phyloP scores from a whole-genome alignment of 2,329 filamentous ascomycete species.

The Acrodontium crateriforme region DNA sequence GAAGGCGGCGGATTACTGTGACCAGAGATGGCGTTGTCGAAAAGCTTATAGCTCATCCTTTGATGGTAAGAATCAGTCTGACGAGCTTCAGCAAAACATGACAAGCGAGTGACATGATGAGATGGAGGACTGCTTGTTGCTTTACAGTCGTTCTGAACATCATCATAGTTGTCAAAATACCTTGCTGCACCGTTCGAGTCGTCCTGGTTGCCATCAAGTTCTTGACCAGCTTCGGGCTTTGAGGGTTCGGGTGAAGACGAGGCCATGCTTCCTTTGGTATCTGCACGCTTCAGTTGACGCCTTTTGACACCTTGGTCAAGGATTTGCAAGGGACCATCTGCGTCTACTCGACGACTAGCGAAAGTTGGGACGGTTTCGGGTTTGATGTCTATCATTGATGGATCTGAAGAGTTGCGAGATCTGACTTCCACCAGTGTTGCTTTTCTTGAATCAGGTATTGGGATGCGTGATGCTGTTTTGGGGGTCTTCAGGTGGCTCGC shows the following conservation, averaged over 20 bases:
- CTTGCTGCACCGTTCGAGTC: too few relatives aligned
- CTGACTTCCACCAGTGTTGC: conserved; percentile 13
- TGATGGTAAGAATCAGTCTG: too few relatives aligned
- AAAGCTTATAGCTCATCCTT: too few relatives aligned
- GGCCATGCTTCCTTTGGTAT: not conserved
- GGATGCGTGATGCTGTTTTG: conserved; percentile 16
- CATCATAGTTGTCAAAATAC: too few relatives aligned
- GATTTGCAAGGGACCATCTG: conserved; percentile 12
- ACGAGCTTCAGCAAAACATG: too few relatives aligned
- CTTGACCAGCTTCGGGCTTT: too few relatives aligned
- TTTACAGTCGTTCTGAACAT: too few relatives aligned
- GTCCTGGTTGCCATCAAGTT: too few relatives aligned
- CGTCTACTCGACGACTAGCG: conserved; percentile 10
- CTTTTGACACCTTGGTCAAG: conserved; percentile 15
- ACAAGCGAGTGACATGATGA: too few relatives aligned
- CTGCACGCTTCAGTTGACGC: conserved; percentile 9
- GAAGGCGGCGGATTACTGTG: conserved; percentile 10
- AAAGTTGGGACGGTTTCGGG: conserved; percentile 7
- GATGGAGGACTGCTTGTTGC: too few relatives aligned
- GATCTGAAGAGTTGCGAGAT: conserved; percentile 3
- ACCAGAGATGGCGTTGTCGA: conserved; percentile 5
- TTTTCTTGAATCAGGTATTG: conserved; percentile 14
- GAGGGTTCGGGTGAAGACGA: conserved; percentile 1
- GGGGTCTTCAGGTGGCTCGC: not conserved
- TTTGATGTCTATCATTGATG: conserved; percentile 1